Base-by-base conservation (phyloP, 208 protist genomes). In the Kentomonas sorsogonicus region DNA sequence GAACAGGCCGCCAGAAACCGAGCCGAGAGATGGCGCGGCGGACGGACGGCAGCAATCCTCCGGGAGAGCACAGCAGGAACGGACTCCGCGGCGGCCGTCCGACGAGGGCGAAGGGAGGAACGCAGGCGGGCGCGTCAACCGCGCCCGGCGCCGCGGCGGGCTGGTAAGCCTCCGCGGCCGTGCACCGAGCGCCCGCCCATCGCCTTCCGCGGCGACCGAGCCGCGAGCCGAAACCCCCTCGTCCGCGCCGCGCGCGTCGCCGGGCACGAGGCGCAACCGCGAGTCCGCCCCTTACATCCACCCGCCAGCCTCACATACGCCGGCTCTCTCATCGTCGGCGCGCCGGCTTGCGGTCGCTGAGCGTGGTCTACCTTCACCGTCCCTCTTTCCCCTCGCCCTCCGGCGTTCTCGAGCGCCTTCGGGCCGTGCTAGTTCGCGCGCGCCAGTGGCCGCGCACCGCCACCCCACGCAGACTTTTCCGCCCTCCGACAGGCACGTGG, bases 41-140 rank as follows among this genome's bases (percentile, higher is more conserved):
- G n/a, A n/a, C n/a, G n/a, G n/a, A n/a, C n/a, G n/a, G n/a, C n/a
- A n/a, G n/a, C n/a, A n/a, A n/a, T n/a, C n/a, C n/a, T n/a, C n/a
- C n/a, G n/a, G n/a, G n/a, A n/a, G n/a, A n/a, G 67, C 94, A 97
- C 67, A 96, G 92, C 44, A 97, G 77, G 41, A 95, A 52, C n/a
- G 95, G 66, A 13, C 82, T 74, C 31, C 92, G 72, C 40, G 93
- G 50, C 22, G 44, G 16, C 23, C 39, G 30, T 15, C 68, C 64
- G 20, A 60, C 64, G 0, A 46, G 39, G 33, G 74, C 70, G 71
- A 83, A 85, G 10, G 72, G 59, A 13, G 55, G 71, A 22, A 79
- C 81, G 0, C 67, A 52, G 30, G 25, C 63, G n/a, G n/a, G n/a
- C n/a, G n/a, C 11, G 76, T 66, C n/a, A n/a, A 22, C 70, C 5